phyloP scores from a whole-genome alignment of 495 filamentous ascomycete genomes.

The Neurospora africana region DNA sequence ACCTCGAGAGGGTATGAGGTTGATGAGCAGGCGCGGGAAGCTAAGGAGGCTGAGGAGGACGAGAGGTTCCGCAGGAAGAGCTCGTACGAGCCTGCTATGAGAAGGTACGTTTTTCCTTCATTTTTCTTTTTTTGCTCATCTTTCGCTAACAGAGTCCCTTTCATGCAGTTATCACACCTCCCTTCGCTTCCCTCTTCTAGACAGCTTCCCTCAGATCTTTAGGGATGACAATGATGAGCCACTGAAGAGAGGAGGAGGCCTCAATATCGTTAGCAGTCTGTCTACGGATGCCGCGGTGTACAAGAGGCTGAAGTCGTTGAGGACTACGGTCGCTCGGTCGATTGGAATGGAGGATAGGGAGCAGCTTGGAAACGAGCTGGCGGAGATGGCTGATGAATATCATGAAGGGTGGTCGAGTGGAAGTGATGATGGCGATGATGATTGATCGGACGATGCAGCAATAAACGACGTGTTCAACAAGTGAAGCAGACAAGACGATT shows the following conservation, averaged over 20 bases:
- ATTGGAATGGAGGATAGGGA: conserved; percentile 73
- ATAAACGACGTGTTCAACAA: conserved; percentile 16
- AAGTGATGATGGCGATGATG: conserved; percentile 72
- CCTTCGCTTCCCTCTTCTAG: conserved; percentile 64
- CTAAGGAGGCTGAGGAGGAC: conserved; percentile 8
- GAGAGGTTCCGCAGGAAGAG: conserved; percentile 8
- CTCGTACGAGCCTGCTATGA: conserved; percentile 15
- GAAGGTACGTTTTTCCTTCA: conserved; percentile 6
- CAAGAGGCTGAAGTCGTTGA: conserved; percentile 54
- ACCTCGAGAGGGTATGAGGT: conserved; percentile 10
- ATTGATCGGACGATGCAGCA: conserved; percentile 10
- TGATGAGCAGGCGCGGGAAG: conserved; percentile 4
- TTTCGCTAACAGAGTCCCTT: neutral
- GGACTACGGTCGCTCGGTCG: conserved; percentile 43
- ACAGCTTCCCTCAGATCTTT: conserved; percentile 72
- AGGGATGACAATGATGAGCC: conserved; percentile 26
- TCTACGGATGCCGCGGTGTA: conserved; percentile 65
- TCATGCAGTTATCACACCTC: conserved; percentile 32
- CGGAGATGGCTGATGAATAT: conserved; percentile 77
- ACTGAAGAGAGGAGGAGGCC: conserved; percentile 18
- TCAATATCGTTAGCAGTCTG: conserved; percentile 54
- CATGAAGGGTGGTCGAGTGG: conserved; percentile 84
- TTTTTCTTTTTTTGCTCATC: too few species aligned
- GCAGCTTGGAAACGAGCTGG: conserved; percentile 68
- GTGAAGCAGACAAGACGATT: conserved; percentile 28